A percentile compares a stretch with the other conserved stretches of the same genome.
Conservation (phyloP, 176 grass and related monocot species). For the Typha latifolia region DNA sequence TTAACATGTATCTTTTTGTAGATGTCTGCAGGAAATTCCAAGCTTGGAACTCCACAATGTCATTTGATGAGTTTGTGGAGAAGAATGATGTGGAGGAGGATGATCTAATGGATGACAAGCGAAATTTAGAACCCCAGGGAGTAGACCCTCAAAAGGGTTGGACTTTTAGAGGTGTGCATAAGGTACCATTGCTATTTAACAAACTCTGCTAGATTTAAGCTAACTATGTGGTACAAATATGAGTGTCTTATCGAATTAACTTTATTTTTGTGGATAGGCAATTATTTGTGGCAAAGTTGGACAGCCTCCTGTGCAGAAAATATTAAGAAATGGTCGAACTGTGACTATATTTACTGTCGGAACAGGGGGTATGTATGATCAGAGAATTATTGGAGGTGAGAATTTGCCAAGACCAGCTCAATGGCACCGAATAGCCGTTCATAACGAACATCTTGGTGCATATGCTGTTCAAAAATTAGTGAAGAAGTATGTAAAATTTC, state of each 20-base stretch:
- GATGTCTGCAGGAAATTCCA: slow-evolving; percentile 32
- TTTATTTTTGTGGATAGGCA: slow-evolving; percentile 48
- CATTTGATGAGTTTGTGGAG: slow-evolving; percentile 43
- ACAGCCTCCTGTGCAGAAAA: slow-evolving; percentile 77
- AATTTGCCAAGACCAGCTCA: slow-evolving; percentile 70
- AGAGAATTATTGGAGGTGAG: slow-evolving; percentile 46
- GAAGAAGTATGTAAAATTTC: slow-evolving; percentile 57
- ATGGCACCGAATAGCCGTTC: slow-evolving; percentile 86
- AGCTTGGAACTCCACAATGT: slow-evolving; percentile 50
- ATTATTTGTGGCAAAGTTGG: slow-evolving; percentile 91
- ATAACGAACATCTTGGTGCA: slow-evolving; percentile 50
- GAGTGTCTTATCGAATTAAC: background rate
- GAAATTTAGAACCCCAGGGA: slow-evolving; percentile 38
- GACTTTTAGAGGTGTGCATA: slow-evolving; percentile 71
- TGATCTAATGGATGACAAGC: slow-evolving; percentile 35
- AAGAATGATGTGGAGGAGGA: slow-evolving; percentile 28
- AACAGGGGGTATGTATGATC: slow-evolving; percentile 93
- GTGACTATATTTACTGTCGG: slow-evolving; percentile 86
- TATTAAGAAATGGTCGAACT: slow-evolving; percentile 68
- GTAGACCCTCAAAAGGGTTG: slow-evolving; percentile 63
- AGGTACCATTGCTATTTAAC: slow-evolving; percentile 31
- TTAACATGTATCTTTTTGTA: slow-evolving; percentile 27
- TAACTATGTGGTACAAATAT: slow-evolving; percentile 1
- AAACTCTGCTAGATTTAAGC: background rate
- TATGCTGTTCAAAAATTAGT: slow-evolving; percentile 74